Evolutionary conservation across 441 rosid species (phyloP).

Genomic region (Pelargonium australe): DNA sequence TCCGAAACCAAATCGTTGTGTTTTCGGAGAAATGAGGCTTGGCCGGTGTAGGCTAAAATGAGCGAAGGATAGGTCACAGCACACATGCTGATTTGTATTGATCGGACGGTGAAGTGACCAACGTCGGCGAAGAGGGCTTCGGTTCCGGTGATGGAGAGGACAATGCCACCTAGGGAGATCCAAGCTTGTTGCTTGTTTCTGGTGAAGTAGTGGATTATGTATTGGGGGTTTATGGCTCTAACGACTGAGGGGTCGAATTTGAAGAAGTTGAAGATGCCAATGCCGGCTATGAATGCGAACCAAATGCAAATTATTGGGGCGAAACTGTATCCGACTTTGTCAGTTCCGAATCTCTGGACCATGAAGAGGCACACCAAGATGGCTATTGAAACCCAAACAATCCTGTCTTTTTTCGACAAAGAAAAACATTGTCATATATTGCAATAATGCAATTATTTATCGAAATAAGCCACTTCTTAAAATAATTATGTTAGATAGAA

Average conservation of each 20-base stretch:
- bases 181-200: conserved; percentile 44
- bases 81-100: conserved; percentile 54
- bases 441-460: too few species aligned
- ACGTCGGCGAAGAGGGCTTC: conserved; percentile 58
- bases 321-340: conserved; percentile 48
- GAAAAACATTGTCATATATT: too few species aligned
- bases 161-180: conserved; percentile 56
- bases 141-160: conserved; percentile 47
- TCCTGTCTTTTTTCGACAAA: conserved; percentile 21
- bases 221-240: conserved; percentile 40
- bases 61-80: conserved; percentile 40
- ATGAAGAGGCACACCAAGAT: conserved; percentile 37
- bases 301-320: conserved; percentile 50
- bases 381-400: conserved; percentile 39
- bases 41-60: conserved; percentile 38
- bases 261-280: conserved; percentile 41
- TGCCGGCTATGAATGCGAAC: conserved; percentile 32
- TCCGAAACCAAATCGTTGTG: conserved; percentile 27
- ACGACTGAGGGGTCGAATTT: conserved; percentile 33
- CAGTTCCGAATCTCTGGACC: conserved; percentile 50
- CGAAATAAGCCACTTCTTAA: too few species aligned
- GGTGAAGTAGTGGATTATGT: conserved; percentile 38
- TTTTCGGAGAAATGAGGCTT: conserved; percentile 43
- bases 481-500: too few species aligned
- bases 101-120: conserved; percentile 47